Evolutionary conservation across 176 grass and related monocot species (phyloP).

Genomic region (Avena atlantica): DNA sequence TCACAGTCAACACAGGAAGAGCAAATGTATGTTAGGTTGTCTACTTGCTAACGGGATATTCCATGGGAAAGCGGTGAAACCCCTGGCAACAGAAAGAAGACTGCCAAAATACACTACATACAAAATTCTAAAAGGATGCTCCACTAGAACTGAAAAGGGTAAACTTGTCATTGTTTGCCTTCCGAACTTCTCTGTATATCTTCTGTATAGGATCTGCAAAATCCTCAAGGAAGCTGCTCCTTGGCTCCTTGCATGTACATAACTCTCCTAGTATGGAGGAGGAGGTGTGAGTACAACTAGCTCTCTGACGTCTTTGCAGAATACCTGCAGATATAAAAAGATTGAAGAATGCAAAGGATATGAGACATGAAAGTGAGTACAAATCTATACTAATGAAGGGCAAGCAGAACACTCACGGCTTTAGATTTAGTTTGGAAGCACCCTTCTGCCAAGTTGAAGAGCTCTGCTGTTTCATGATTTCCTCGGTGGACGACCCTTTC

Average conservation of each 20-base stretch:
- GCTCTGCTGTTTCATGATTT: constrained; percentile 55
- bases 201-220: constrained; percentile 35
- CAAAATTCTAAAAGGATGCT: neutral
- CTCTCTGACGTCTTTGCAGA: constrained; percentile 20
- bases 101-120: constrained; percentile 33
- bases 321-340: constrained; percentile 21
- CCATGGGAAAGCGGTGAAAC: neutral
- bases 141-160: neutral
- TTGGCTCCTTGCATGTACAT: constrained; percentile 36
- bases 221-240: constrained; percentile 36
- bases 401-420: constrained; percentile 7
- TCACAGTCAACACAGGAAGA: neutral
- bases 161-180: constrained; percentile 26
- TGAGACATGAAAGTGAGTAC: neutral
- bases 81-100: neutral
- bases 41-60: neutral
- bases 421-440: constrained; percentile 45
- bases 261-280: constrained; percentile 2
- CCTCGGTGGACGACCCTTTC: constrained; percentile 66
- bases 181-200: constrained; percentile 22
- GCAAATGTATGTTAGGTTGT: neutral
- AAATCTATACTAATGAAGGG: neutral
- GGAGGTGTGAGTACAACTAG: constrained; percentile 23
- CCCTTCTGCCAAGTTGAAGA: constrained; percentile 44
- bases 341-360: neutral